Evolutionary conservation across 2,329 filamentous ascomycete species (phyloP).

Genomic region (Didymella exigua): DNA sequence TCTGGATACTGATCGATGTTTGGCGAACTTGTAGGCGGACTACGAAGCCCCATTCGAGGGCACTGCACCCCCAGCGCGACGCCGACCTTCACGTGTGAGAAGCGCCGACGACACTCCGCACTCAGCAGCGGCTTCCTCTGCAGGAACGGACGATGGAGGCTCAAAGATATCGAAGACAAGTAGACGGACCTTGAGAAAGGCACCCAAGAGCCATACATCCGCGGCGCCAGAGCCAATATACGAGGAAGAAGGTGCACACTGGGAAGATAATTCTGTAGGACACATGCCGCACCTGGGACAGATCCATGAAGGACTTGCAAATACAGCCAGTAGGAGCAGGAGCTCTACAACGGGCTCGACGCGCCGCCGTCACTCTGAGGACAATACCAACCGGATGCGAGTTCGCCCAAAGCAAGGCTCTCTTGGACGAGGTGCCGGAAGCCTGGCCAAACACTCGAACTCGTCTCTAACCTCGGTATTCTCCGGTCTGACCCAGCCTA

Average conservation of each 20-base stretch:
- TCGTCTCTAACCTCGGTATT: constrained; percentile 52
- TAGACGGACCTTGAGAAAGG: constrained; percentile 30
- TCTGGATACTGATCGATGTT: constrained; percentile 27
- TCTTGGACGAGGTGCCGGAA: constrained; percentile 40
- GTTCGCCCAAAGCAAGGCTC: constrained; percentile 43
- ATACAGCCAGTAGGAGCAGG: constrained; percentile 24
- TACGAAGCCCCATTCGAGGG: constrained; percentile 33
- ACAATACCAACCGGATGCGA: constrained; percentile 34
- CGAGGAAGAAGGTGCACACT: constrained; percentile 23
- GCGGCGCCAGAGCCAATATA: constrained; percentile 17
- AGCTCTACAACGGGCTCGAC: constrained; percentile 31
- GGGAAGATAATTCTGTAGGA: constrained; percentile 27
- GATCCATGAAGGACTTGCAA: constrained; percentile 49
- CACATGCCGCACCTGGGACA: constrained; percentile 51
- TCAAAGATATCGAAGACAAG: constrained; percentile 28
- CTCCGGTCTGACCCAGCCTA: constrained; percentile 51
- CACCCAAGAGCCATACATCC: constrained; percentile 25
- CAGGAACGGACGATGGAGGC: constrained; percentile 32
- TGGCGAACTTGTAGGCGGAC: constrained; percentile 36
- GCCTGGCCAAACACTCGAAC: constrained; percentile 42
- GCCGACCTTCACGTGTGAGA: constrained; percentile 34
- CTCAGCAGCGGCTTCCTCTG: constrained; percentile 24
- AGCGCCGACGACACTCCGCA: constrained; percentile 27
- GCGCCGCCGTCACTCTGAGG: constrained; percentile 29
- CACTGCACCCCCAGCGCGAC: constrained; percentile 27